Base-by-base conservation (phyloP, 129 eudicot genomes). In the Helichrysum umbraculigerum region DNA sequence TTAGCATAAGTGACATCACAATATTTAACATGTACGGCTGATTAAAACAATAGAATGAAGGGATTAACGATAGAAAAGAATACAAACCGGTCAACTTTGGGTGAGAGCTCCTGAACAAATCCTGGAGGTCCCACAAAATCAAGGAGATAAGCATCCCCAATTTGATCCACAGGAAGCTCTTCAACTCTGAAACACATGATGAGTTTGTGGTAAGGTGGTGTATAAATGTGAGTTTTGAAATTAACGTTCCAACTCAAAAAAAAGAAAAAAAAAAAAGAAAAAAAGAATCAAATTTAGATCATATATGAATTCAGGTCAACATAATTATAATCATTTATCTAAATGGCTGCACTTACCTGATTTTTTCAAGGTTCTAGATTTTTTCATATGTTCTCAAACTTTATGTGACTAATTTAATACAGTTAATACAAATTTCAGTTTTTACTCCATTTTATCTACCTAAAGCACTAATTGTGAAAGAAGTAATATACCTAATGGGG, bases 51-150 rank as follows among this genome's bases (percentile, higher is more conserved):
- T 2, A 5, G 21, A 6, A 47, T 33, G 17, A 7, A 4, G 2
- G 7, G 6, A 70, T 35, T 22, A 19, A 60, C 25, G 6, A 68
- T 63, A 22, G 22, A 20, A 21, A 63, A 5, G 21, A 39, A 10
- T 73, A 71, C 57, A 19, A 39, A 83, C 92, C 96, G 76, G 61
- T 84, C 78, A 80, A 88, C 87, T 81, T 86, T 88, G 71, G 89
- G 71, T 0, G 89, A 85, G 37, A 90, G 90, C 35, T 85, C 78
- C 66, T 82, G 76, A 71, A 90, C 87, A 74, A 93, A 90, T 41
- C 95, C 98, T 4, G 91, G 78, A 14, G 96, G 96, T 33, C 98
- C 98, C 72, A 93, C 98, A 84, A 88, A 93, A 79, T 93, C 98
- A 63, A 93, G 86, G 51, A 93, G 98, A 83, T 86, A 93, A 65